Evolutionary conservation across 2,329 filamentous ascomycete species (phyloP).

Genomic region (Sporothrix pseudoabietina): DNA sequence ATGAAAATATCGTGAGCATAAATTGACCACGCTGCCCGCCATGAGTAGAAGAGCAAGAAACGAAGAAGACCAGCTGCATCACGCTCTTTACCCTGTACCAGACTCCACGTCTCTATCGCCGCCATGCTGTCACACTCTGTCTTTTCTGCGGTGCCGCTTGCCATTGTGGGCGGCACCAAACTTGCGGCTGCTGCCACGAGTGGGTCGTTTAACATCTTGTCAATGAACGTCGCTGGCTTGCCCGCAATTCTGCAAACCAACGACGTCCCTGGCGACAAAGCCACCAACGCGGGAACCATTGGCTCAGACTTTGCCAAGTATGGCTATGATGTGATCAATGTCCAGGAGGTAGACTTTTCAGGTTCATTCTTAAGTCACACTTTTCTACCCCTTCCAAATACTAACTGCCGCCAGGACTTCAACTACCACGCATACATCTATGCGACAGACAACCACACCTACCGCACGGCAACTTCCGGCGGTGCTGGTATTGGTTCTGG

Average conservation of each 20-base stretch:
- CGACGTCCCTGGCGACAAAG: conserved; percentile 63
- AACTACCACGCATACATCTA: conserved; percentile 68
- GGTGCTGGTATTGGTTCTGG: conserved; percentile 64
- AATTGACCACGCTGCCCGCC: background rate
- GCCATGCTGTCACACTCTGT: background rate
- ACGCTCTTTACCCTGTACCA: background rate
- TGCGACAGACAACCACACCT: conserved; percentile 59
- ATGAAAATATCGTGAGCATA: background rate
- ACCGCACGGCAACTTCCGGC: conserved; percentile 66
- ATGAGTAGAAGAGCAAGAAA: background rate
- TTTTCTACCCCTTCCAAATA: background rate
- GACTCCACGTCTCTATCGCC: background rate
- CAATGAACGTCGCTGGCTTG: conserved; percentile 64
- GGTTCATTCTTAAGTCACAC: no score
- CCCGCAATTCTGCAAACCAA: conserved; percentile 60
- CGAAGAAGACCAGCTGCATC: background rate
- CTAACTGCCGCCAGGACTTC: conserved; percentile 53
- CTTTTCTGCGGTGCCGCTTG: background rate
- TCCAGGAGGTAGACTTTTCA: conserved; percentile 57
- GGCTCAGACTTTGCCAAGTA: conserved; percentile 59
- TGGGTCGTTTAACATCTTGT: conserved; percentile 54
- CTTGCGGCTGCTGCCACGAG: background rate
- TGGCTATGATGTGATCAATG: conserved; percentile 63
- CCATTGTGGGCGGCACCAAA: background rate
- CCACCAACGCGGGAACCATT: conserved; percentile 58